These are phyloP conservation scores for Myrica gale DNA, from an alignment of 306 rosid genomes.

Conservation along the genomic window DNA sequence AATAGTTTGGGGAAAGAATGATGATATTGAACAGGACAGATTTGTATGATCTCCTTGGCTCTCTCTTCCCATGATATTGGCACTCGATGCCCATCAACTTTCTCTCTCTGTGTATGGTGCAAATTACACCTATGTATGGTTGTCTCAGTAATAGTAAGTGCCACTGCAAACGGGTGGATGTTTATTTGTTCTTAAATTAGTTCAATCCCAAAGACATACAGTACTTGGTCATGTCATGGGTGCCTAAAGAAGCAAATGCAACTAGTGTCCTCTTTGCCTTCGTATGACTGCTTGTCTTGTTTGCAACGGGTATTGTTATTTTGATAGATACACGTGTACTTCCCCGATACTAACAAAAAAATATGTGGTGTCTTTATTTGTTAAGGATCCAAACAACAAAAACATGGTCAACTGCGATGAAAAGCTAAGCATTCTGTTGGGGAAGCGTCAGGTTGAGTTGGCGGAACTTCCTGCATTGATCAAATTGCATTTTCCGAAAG, in stretches of 20 bases:
- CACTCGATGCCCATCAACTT: neutral
- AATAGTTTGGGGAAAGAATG: neutral
- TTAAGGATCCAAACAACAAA: constrained; percentile 76
- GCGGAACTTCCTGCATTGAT: constrained; percentile 83
- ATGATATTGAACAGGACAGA: neutral
- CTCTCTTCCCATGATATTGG: neutral
- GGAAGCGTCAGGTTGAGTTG: constrained; percentile 72
- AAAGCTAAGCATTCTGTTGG: constrained; percentile 66
- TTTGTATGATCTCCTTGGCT: constrained; percentile 4
- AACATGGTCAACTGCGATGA: constrained; percentile 85
- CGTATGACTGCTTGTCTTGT: neutral
- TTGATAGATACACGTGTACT: constrained; percentile 7
- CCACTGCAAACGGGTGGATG: neutral
- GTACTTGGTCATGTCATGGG: neutral
- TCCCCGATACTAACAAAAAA: constrained; percentile 18
- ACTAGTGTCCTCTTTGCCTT: neutral
- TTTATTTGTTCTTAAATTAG: neutral
- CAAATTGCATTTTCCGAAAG: constrained; percentile 90
- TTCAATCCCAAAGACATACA: neutral
- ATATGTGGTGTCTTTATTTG: constrained; percentile 24
- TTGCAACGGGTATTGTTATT: neutral
- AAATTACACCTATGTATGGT: no score
- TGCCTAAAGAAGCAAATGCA: neutral
- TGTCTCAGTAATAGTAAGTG: neutral
- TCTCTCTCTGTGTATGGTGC: no score